These are phyloP conservation scores for Collybia nuda DNA, from an alignment of 768 basidiomycete species.

Conservation along the genomic window DNA sequence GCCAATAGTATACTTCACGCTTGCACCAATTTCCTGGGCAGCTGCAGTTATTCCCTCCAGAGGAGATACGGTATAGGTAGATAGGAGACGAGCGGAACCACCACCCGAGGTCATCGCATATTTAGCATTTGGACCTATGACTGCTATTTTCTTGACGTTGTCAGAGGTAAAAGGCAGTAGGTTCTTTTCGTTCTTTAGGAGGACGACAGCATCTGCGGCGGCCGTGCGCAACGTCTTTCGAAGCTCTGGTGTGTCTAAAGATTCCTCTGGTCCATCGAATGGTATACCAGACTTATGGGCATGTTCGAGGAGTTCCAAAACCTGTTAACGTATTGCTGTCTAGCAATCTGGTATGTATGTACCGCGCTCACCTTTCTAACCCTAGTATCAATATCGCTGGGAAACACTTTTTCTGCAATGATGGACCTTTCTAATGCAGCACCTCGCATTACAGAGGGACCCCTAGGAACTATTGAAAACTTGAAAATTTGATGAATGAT, in stretches of 20 bases:
- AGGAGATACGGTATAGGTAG: conserved; percentile 56
- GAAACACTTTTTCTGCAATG: conserved; percentile 40
- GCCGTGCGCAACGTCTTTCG: conserved; percentile 48
- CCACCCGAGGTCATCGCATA: conserved; percentile 53
- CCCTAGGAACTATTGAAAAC: conserved; percentile 22
- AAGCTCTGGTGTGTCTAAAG: conserved; percentile 44
- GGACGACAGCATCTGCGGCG: conserved; percentile 54
- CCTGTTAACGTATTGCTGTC: conserved; percentile 22
- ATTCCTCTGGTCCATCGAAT: conserved; percentile 49
- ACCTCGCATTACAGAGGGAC: conserved; percentile 49
- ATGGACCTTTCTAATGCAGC: conserved; percentile 39
- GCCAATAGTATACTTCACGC: conserved; percentile 46
- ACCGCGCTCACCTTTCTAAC: conserved; percentile 27
- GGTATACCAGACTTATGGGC: conserved; percentile 54
- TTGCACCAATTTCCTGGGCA: conserved; percentile 39
- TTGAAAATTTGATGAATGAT: conserved; percentile 25
- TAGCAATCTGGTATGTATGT: not conserved
- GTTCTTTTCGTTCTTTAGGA: conserved; percentile 57
- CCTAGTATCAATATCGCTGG: conserved; percentile 39
- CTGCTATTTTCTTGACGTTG: conserved; percentile 43
- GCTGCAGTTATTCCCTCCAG: conserved; percentile 51
- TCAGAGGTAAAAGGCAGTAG: conserved; percentile 46
- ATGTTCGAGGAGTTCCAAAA: conserved; percentile 45
- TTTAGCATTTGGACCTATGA: conserved; percentile 66
- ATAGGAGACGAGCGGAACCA: conserved; percentile 53